phyloP scores from a whole-genome alignment of 78 protist genomes.

The Emiliania huxleyi region DNA sequence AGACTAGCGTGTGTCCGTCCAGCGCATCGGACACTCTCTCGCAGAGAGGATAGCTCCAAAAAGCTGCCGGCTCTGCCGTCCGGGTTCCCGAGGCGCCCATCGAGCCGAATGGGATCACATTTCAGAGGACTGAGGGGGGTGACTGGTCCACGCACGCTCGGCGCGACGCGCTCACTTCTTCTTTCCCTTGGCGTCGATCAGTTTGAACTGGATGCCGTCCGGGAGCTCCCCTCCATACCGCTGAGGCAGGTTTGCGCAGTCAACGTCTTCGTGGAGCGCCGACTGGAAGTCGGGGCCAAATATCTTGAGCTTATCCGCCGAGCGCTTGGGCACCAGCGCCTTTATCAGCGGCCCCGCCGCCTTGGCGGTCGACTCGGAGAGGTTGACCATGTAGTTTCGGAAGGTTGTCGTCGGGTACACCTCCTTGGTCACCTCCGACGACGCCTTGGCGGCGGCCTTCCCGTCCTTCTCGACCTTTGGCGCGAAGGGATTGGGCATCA shows the following conservation, averaged over 20 bases:
- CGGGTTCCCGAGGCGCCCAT: too few species aligned
- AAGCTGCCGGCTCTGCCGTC: too few species aligned
- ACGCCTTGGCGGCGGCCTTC: background rate
- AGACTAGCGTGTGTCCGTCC: too few species aligned
- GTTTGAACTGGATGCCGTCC: background rate
- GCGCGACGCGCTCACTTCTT: too few species aligned
- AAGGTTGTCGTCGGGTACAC: background rate
- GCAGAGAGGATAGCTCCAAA: too few species aligned
- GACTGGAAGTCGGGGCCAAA: background rate
- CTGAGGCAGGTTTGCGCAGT: background rate
- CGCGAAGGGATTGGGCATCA: background rate
- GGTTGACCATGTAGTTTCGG: background rate
- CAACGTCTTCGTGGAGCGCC: background rate
- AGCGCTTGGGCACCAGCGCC: background rate
- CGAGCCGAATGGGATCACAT: too few species aligned
- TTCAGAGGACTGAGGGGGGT: too few species aligned
- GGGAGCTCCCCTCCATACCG: background rate
- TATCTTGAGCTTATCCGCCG: background rate
- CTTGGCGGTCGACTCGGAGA: background rate
- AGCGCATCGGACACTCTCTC: too few species aligned
- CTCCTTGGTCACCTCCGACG: background rate
- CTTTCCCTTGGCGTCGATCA: background rate
- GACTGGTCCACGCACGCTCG: too few species aligned
- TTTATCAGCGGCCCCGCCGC: background rate
- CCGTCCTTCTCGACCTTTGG: background rate